Base-by-base conservation (phyloP, 495 filamentous ascomycete species). In the Xylaria sp. region DNA sequence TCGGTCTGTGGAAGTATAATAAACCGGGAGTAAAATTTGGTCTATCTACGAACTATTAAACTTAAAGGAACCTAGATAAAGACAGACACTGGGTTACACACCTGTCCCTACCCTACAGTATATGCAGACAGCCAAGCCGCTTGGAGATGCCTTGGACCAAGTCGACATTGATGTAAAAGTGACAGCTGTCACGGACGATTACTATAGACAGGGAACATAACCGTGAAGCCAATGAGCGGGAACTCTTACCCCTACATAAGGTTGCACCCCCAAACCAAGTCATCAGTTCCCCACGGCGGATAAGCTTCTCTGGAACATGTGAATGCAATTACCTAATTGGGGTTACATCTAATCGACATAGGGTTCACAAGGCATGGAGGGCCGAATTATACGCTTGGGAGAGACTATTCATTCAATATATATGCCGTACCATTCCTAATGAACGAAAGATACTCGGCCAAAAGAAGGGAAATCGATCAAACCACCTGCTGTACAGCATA, bases 401-500 rank as follows among this genome's bases (percentile, higher is more conserved):
- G 2, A 59, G 33, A 37, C n/a, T 50, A 24, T 63, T 43, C 29
- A 63, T 70, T 70, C 3, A 33, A 12, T 44, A 48, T 44, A 24
- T 63, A 41, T 69, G 57, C 44, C 46, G 40, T 31, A n/a, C 33
- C 1, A 70, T 40, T 61, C 46, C 33, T 31, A 44, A 35, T 15
- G 26, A 63, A 24, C 3, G 17, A 44, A 19, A 15, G 58, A 33
- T 31, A 29, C 35, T 63, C 29, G 43, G 61, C 61, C 15, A 61
- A 50, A 59, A 33, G 43, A 71, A 50, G 40, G 29, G 29, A 57
- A 71, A 31, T 15, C 61, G 46, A 43, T 29, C 50, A 14, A 33
- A 33, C 41, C 26, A 31, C 26, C 15, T 17, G 40, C 62, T 33
- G 40, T 12, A 17, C 41, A 68, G 21, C 52, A 33, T 6, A 65